These are phyloP conservation scores for Curvularia eragrostidis DNA, from an alignment of 2,329 filamentous ascomycete genomes.

Conservation along the genomic window DNA sequence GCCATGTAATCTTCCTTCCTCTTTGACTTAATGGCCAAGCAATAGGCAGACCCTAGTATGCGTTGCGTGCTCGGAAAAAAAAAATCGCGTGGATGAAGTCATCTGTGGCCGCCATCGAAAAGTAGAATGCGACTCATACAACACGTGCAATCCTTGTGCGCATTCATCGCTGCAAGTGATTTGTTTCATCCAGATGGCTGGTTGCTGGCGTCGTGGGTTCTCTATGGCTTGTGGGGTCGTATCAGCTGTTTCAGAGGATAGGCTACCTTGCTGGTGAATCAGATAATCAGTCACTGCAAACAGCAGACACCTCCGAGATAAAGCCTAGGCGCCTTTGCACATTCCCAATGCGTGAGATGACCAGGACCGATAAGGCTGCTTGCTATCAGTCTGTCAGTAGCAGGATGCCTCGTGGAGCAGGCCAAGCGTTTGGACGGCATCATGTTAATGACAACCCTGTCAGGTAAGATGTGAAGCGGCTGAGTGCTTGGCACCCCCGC, in stretches of 20 bases:
- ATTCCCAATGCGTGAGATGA: not conserved
- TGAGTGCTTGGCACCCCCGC: not conserved
- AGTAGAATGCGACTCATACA: not conserved
- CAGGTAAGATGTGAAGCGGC: not conserved
- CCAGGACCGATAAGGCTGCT: not conserved
- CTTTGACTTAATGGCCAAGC: not conserved
- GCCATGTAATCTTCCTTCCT: not conserved
- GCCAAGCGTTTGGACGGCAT: not conserved
- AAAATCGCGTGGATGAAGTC: not conserved
- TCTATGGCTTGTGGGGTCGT: not conserved
- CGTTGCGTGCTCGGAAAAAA: not conserved
- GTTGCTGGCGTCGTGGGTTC: not conserved
- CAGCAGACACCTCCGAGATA: conserved; percentile 3
- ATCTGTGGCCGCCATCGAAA: not conserved
- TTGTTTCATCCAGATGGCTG: not conserved
- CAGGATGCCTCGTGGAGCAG: not conserved
- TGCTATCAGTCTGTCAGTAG: not conserved
- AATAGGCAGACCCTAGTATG: not conserved
- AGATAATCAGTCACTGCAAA: conserved; percentile 4
- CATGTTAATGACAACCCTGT: not conserved
- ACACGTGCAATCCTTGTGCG: not conserved
- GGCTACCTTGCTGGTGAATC: not conserved
- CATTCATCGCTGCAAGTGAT: not conserved
- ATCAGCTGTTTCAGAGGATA: conserved; percentile 6
- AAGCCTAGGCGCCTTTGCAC: not conserved